These are phyloP conservation scores for Mytilinidion resinicola DNA, from an alignment of 495 filamentous ascomycete genomes.

Conservation along the genomic window DNA sequence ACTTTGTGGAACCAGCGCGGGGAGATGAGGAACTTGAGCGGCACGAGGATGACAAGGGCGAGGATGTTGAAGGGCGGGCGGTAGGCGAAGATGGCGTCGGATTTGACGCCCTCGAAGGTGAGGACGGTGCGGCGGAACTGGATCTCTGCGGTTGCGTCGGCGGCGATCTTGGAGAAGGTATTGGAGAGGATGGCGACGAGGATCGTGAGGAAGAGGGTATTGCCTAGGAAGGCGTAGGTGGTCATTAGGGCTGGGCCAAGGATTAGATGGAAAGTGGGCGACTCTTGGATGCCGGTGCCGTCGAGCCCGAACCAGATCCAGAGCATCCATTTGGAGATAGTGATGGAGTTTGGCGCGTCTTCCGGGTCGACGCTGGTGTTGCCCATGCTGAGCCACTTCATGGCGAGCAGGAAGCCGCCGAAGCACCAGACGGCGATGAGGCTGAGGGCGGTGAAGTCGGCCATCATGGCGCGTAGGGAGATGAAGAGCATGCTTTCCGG, in stretches of 20 bases:
- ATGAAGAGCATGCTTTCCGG: conserved; percentile 70
- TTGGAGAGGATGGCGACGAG: conserved; percentile 69
- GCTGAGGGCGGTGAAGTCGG: conserved; percentile 60
- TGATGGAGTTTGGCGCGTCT: conserved; percentile 41
- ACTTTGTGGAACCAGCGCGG: conserved; percentile 75
- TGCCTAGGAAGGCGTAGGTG: conserved; percentile 65
- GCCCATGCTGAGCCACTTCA: conserved; percentile 53
- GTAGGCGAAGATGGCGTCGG: conserved; percentile 67
- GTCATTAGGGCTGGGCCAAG: conserved; percentile 65
- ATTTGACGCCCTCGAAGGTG: conserved; percentile 72
- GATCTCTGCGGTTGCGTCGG: conserved; percentile 61
- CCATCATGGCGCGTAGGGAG: conserved; percentile 66
- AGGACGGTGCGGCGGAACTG: conserved; percentile 65
- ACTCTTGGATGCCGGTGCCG: conserved; percentile 62
- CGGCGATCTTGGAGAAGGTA: conserved; percentile 60
- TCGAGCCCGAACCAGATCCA: conserved; percentile 77
- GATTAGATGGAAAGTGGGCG: conserved; percentile 58
- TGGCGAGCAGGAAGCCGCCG: conserved; percentile 62
- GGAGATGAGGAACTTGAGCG: conserved; percentile 57
- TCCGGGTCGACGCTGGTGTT: conserved; percentile 30
- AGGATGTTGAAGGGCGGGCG: conserved; percentile 68
- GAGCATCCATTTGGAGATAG: conserved; percentile 72
- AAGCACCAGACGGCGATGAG: conserved; percentile 65
- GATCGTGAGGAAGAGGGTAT: conserved; percentile 71
- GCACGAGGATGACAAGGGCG: conserved; percentile 55